These are phyloP conservation scores for Suillus tomentosus DNA, from an alignment of 768 basidiomycete genomes.

Conservation along the genomic window DNA sequence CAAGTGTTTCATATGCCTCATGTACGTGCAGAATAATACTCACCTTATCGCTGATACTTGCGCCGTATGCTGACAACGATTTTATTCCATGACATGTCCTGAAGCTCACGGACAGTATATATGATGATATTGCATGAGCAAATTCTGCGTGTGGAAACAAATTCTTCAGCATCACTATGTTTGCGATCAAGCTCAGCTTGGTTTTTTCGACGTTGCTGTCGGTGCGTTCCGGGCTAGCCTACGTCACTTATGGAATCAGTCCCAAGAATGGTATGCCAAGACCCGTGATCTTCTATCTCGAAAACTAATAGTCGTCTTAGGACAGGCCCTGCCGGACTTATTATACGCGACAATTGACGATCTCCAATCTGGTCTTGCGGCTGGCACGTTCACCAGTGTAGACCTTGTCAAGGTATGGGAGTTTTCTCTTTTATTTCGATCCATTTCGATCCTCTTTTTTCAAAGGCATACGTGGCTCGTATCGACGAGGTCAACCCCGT, in stretches of 20 bases:
- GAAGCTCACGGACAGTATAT: not conserved
- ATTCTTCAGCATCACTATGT: not conserved
- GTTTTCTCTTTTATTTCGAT: no score
- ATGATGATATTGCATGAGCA: not conserved
- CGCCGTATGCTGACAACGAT: not conserved
- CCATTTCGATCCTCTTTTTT: not conserved
- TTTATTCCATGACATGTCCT: not conserved
- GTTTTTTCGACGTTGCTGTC: conserved; percentile 3
- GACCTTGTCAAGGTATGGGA: not conserved
- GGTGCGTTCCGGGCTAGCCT: not conserved
- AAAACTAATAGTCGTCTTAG: not conserved
- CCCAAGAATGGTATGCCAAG: conserved; percentile 7
- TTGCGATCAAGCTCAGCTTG: not conserved
- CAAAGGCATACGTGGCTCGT: conserved; percentile 11
- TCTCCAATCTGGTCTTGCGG: conserved; percentile 4
- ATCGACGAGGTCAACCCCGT: conserved; percentile 1
- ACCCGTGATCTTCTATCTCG: not conserved
- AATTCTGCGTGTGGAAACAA: not conserved
- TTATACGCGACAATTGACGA: conserved; percentile 5
- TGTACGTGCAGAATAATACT: conserved; percentile 5
- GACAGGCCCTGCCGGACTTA: conserved; percentile 6
- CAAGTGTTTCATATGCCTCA: conserved; percentile 4
- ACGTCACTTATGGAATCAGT: conserved; percentile 1
- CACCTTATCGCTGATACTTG: conserved; percentile 4
- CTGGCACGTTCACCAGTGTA: conserved; percentile 5